A percentile compares a stretch with the other conserved stretches of the same genome.
phyloP scores from a whole-genome alignment of 345 rosid genomes.

The Arabidopsis suecica region DNA sequence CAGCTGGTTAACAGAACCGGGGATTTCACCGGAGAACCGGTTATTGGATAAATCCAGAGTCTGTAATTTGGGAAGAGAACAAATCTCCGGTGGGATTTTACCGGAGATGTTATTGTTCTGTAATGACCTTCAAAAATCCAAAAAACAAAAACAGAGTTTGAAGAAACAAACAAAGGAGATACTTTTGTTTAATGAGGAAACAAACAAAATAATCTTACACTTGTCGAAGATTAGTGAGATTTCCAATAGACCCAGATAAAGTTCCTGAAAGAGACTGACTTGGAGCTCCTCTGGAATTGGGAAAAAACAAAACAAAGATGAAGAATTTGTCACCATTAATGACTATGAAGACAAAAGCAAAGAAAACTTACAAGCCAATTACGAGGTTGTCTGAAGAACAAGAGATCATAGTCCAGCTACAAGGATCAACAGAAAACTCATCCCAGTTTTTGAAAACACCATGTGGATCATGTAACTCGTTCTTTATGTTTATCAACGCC shows the following conservation, averaged over 20 bases:
- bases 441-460: slow-evolving; percentile 96
- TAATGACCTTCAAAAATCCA: slow-evolving; percentile 63
- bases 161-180: slow-evolving; percentile 25
- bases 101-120: slow-evolving; percentile 96
- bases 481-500: slow-evolving; percentile 69
- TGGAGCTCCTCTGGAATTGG: slow-evolving; percentile 75
- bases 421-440: slow-evolving; percentile 92
- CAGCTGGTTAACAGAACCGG: slow-evolving; percentile 61
- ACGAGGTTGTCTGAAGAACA: slow-evolving; percentile 86
- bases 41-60: slow-evolving; percentile 90
- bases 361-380: slow-evolving; percentile 66
- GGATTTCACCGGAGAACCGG: slow-evolving; percentile 67
- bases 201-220: slow-evolving; percentile 59
- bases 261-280: slow-evolving; percentile 92
- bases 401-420: slow-evolving; percentile 96
- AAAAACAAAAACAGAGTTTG: background rate
- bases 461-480: slow-evolving; percentile 69
- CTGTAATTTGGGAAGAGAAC: slow-evolving; percentile 67
- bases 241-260: slow-evolving; percentile 69
- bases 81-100: slow-evolving; percentile 71
- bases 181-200: background rate
- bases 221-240: slow-evolving; percentile 91
- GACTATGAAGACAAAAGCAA: background rate
- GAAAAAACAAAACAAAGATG: background rate
- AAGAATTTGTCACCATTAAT: slow-evolving; percentile 36